Evolutionary conservation across 2,329 filamentous ascomycete genomes (phyloP), one percentile per base, ranked within the genome.

Genomic region (Zymoseptoria crescenta): DNA sequence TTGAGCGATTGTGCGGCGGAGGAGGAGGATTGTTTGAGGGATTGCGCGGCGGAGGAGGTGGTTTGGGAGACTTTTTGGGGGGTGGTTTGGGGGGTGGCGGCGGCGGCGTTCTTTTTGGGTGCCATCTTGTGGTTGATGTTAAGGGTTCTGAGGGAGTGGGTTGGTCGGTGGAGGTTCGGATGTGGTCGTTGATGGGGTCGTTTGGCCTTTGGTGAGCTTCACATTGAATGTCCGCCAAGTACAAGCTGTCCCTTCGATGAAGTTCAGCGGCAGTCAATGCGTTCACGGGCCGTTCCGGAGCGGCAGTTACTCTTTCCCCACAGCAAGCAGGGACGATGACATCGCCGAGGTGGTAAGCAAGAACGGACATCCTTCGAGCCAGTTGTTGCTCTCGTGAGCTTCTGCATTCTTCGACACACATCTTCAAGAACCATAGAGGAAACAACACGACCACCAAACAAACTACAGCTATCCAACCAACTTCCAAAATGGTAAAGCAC

Each of bases 31-130:
- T 61, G 57, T 60, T 67, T 68, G 48, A 61, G 58, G 35, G 35
- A 45, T 45, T 45, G 35, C 35, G 35, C 35, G 35, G 35, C 35
- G 28, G 68, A 56, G 29, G 56, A 55, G 3, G 65, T 62, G 1
- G 64, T 56, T 66, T 64, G 41, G 64, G 57, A 52, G 66, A 65
- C 49, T 61, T 57, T 66, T 63, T 30, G 64, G 55, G 53, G 67
- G 65, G 49, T 59, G 52, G 56, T 63, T 60, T 28, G 58, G 58
- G 28, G 63, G 57, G 45, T 63, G 56, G 7, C 59, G 60, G 62
- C 54, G 49, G 62, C 52, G 20, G 61, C 55, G 54, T 60, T 62
- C 50, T 64, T 66, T 62, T 68, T 67, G 54, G 69, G 66, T 8
- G 67, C 58, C 69, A 71, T 71, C 41, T 53, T 66, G 58, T 28